A percentile compares a stretch with the other conserved stretches of the same genome.
Evolutionary conservation across 768 basidiomycete genomes (phyloP).

Genomic region (Trametes villosa): DNA sequence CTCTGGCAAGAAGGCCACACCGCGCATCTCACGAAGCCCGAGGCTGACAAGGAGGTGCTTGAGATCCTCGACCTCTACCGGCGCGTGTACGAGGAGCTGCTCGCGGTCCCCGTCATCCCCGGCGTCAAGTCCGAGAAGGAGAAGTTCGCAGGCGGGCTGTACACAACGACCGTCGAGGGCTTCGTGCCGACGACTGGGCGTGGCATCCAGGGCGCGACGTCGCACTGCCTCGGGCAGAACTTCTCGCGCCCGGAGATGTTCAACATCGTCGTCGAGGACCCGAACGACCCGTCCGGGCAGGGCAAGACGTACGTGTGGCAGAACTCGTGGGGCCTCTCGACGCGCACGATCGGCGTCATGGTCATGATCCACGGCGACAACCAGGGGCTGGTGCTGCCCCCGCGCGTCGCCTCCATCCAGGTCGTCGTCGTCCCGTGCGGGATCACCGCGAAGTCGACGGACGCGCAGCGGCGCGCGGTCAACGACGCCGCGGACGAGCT

Average conservation of each 20-base stretch:
- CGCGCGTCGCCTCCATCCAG: slow-evolving; percentile 92
- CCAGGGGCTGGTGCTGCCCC: slow-evolving; percentile 96
- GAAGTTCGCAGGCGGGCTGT: slow-evolving; percentile 97
- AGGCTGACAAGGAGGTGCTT: slow-evolving; percentile 90
- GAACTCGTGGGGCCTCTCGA: slow-evolving; percentile 98
- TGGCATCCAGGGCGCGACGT: slow-evolving; percentile 97
- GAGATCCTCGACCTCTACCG: slow-evolving; percentile 96
- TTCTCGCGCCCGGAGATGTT: slow-evolving; percentile 98
- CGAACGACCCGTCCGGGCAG: slow-evolving; percentile 67
- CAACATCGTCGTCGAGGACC: slow-evolving; percentile 96
- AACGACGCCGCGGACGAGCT: slow-evolving; percentile 79
- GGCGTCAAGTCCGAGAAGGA: slow-evolving; percentile 99
- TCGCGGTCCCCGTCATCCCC: slow-evolving; percentile 96
- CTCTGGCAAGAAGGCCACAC: slow-evolving; percentile 99
- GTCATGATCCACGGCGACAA: slow-evolving; percentile 99
- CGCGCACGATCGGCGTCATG: slow-evolving; percentile 97
- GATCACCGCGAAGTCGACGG: slow-evolving; percentile 82
- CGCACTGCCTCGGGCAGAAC: slow-evolving; percentile 98
- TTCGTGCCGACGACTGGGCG: slow-evolving; percentile 97
- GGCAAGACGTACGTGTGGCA: slow-evolving; percentile 91
- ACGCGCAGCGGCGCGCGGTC: slow-evolving; percentile 69
- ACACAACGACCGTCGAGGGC: slow-evolving; percentile 97
- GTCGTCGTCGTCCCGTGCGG: slow-evolving; percentile 93
- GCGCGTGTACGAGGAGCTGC: slow-evolving; percentile 93
- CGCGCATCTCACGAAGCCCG: slow-evolving; percentile 84